These are phyloP conservation scores for Violaceomyces palustris DNA, from an alignment of 1,284 basidiomycete genomes.

Conservation along the genomic window DNA sequence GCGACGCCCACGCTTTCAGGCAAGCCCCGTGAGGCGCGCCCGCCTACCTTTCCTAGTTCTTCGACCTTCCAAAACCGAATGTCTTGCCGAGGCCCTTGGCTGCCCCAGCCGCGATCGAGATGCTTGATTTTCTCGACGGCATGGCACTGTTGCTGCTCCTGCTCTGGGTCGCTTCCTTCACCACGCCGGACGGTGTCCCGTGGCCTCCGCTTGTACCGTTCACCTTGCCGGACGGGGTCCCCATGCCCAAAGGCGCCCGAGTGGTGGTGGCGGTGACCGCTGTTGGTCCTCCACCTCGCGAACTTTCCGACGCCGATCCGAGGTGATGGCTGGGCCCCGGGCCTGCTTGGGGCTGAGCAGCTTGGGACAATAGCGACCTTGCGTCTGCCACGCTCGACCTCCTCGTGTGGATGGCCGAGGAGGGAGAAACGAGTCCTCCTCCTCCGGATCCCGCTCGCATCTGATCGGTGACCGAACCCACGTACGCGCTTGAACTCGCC, in stretches of 20 bases:
- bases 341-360: neutral
- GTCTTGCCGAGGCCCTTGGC: slow-evolving; percentile 30
- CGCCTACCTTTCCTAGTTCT: too few relatives aligned
- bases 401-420: neutral
- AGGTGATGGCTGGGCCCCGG: neutral
- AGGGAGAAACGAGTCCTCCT: too few relatives aligned
- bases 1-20: too few relatives aligned
- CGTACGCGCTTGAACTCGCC: slow-evolving; percentile 12
- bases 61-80: slow-evolving; percentile 20
- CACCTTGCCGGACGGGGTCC: neutral
- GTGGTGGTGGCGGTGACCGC: slow-evolving; percentile 12
- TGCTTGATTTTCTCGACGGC: slow-evolving; percentile 20
- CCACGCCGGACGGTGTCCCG: neutral
- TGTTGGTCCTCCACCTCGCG: neutral
- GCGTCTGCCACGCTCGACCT: neutral
- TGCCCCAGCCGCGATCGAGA: slow-evolving; percentile 14
- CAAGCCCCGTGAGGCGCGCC: too few relatives aligned
- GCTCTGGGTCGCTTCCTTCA: neutral
- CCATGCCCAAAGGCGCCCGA: slow-evolving; percentile 8
- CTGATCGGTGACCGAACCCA: too few relatives aligned
- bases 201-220: slow-evolving; percentile 2
- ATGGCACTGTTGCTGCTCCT: neutral
- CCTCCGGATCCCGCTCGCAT: too few relatives aligned
- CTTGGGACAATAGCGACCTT: neutral
- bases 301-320: neutral